These are phyloP conservation scores for Torulaspora indica DNA, from an alignment of 805 yeast genomes.

Conservation along the genomic window DNA sequence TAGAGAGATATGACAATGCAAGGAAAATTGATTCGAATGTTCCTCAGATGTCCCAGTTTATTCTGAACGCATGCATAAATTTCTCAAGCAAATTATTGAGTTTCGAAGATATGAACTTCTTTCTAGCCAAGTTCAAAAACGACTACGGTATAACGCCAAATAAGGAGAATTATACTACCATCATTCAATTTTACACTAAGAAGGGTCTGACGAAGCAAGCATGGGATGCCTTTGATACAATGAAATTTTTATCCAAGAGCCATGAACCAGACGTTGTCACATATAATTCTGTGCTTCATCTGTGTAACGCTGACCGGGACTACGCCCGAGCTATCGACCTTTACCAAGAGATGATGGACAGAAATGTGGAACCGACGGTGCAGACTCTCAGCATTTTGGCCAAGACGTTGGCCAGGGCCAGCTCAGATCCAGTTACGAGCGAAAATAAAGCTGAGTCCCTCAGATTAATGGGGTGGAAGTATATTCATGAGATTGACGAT, in stretches of 20 bases:
- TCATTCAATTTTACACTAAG: conserved; percentile 28
- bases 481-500: conserved; percentile 59
- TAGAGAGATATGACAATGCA: conserved; percentile 21
- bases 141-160: conserved; percentile 29
- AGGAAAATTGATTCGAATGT: not conserved
- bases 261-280: conserved; percentile 65
- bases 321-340: conserved; percentile 73
- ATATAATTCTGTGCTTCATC: conserved; percentile 66
- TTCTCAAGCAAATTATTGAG: conserved; percentile 22
- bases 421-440: conserved; percentile 24
- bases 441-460: conserved; percentile 32
- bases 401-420: conserved; percentile 27
- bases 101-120: conserved; percentile 25
- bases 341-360: conserved; percentile 59
- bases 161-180: conserved; percentile 28
- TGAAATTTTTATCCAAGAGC: conserved; percentile 69
- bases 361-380: conserved; percentile 19
- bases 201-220: conserved; percentile 44
- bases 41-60: conserved; percentile 20
- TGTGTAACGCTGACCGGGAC: conserved; percentile 57
- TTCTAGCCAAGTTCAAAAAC: conserved; percentile 24
- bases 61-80: conserved; percentile 28
- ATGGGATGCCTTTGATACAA: conserved; percentile 66
- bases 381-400: conserved; percentile 26
- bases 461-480: conserved; percentile 63